phyloP scores from a whole-genome alignment of 2,329 filamentous ascomycete species.

The Aspergillus costaricaensis region DNA sequence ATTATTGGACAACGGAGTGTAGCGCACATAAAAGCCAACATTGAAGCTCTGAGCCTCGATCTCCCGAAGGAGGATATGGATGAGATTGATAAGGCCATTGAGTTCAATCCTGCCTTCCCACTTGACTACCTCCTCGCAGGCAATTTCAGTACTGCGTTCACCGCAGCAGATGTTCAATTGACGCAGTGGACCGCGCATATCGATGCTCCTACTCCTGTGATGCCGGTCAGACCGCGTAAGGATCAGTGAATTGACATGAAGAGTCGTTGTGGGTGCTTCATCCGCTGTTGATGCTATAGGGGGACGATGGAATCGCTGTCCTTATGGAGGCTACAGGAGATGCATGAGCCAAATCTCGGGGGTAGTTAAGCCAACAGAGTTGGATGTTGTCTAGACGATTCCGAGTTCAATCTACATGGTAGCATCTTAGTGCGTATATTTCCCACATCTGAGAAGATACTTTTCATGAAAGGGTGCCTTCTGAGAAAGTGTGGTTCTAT shows the following conservation, averaged over 20 bases:
- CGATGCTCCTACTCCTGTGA: constrained; percentile 7
- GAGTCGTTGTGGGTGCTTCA: background rate
- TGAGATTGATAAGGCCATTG: constrained; percentile 55
- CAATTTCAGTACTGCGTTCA: constrained; percentile 9
- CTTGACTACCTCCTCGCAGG: constrained; percentile 9
- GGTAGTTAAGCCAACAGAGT: no score
- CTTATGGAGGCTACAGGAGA: no score
- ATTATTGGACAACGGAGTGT: constrained; percentile 56
- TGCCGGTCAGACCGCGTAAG: constrained; percentile 4
- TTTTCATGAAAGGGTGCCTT: no score
- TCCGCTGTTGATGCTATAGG: background rate
- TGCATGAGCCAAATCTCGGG: no score
- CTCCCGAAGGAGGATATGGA: constrained; percentile 57
- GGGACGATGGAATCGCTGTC: background rate
- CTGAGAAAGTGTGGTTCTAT: no score
- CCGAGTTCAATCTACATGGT: no score
- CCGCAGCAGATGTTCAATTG: constrained; percentile 12
- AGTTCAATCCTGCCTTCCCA: constrained; percentile 56
- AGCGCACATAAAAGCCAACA: constrained; percentile 57
- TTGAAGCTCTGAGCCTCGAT: constrained; percentile 55
- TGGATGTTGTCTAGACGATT: no score
- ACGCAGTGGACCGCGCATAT: constrained; percentile 13
- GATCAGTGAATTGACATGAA: background rate
- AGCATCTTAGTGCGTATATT: rapidly evolving
- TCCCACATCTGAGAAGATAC: no score